Conservation (phyloP, 2,329 filamentous ascomycete species). For the Apiospora kogelbergensis region DNA sequence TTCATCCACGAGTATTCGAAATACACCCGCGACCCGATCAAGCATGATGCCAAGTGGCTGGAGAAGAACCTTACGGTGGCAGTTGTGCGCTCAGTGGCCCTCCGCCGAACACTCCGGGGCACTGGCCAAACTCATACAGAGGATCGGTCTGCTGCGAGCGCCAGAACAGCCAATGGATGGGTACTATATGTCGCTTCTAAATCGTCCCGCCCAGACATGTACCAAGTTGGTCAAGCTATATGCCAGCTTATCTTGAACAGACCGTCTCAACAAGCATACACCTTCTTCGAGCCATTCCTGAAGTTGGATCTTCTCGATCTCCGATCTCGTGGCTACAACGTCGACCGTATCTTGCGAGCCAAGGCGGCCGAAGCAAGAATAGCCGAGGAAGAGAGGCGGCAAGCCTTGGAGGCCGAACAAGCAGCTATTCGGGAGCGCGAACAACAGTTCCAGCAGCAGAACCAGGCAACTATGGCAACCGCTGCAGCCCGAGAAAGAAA, state of each 20-base stretch:
- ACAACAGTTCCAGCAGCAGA: conserved; percentile 47
- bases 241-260: conserved; percentile 77
- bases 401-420: conserved; percentile 72
- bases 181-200: conserved; percentile 75
- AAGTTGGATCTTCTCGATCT: conserved; percentile 81
- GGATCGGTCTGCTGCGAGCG: conserved; percentile 71
- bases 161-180: conserved; percentile 53
- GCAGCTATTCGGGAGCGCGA: conserved; percentile 61
- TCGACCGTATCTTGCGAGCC: conserved; percentile 85
- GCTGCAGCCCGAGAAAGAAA: conserved; percentile 38
- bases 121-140: conserved; percentile 69
- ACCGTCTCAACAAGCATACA: conserved; percentile 83
- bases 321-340: conserved; percentile 89
- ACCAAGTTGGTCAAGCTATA: conserved; percentile 87
- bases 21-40: conserved; percentile 74
- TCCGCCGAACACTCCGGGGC: conserved; percentile 74
- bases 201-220: conserved; percentile 69
- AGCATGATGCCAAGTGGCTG: conserved; percentile 86
- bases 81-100: conserved; percentile 74
- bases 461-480: conserved; percentile 35
- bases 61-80: conserved; percentile 80
- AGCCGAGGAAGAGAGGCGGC: conserved; percentile 78
- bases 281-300: conserved; percentile 89
- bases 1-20: conserved; percentile 78
- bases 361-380: conserved; percentile 87